phyloP scores from a whole-genome alignment of 2,329 filamentous ascomycete genomes.

The Scedosporium minutisporum region DNA sequence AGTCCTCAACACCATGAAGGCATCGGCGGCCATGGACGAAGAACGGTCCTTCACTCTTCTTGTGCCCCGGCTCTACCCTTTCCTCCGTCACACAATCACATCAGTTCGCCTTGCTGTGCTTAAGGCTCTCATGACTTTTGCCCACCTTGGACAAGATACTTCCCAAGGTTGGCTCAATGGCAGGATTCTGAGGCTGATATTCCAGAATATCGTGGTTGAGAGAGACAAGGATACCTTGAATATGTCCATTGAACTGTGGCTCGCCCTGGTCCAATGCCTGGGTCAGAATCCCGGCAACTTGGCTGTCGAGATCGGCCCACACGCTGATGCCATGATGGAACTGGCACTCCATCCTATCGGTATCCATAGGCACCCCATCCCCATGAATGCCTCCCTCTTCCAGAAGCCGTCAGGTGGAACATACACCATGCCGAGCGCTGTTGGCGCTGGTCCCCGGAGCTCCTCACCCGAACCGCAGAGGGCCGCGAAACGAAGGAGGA shows the following conservation, averaged over 20 bases:
- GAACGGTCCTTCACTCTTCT: conserved; percentile 86
- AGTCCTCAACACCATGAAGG: conserved; percentile 88
- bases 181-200: conserved; percentile 77
- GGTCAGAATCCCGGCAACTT: conserved; percentile 55
- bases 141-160: conserved; percentile 69
- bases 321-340: conserved; percentile 73
- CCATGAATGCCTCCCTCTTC: conserved; percentile 84
- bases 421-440: conserved; percentile 49
- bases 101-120: conserved; percentile 89
- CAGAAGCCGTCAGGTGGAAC: conserved; percentile 86
- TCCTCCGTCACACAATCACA: conserved; percentile 92
- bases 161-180: conserved; percentile 89
- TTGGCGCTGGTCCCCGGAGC: conserved; percentile 35
- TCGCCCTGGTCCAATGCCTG: conserved; percentile 62
- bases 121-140: conserved; percentile 85
- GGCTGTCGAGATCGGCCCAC: conserved; percentile 60
- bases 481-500: conserved; percentile 66
- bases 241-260: conserved; percentile 81
- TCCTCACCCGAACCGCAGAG: conserved; percentile 49
- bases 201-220: conserved; percentile 92
- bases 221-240: conserved; percentile 74
- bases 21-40: conserved; percentile 70
- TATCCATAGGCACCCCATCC: conserved; percentile 78
- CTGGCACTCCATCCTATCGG: conserved; percentile 86
- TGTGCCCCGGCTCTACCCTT: conserved; percentile 89